These are phyloP conservation scores for Vanderwaltozyma polyspora DNA, from an alignment of 805 yeast species.

Conservation along the genomic window DNA sequence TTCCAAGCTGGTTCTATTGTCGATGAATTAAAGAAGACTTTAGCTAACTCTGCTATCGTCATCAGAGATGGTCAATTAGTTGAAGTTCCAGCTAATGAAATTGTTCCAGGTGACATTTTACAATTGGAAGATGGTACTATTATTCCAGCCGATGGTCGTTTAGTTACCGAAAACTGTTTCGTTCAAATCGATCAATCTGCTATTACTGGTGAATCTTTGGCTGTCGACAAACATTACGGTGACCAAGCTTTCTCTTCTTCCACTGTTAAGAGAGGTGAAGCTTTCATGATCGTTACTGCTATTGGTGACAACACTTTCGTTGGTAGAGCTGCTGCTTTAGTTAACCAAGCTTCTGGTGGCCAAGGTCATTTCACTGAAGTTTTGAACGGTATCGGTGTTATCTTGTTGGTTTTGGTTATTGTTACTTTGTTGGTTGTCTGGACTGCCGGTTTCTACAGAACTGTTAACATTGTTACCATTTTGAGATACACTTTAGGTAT, in stretches of 20 bases:
- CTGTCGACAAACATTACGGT: slow-evolving; percentile 84
- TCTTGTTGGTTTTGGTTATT: slow-evolving; percentile 79
- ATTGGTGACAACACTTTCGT: slow-evolving; percentile 94
- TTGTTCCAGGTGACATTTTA: slow-evolving; percentile 91
- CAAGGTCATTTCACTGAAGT: slow-evolving; percentile 95
- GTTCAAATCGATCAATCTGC: slow-evolving; percentile 94
- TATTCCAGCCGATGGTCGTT: slow-evolving; percentile 86
- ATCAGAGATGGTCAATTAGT: slow-evolving; percentile 69
- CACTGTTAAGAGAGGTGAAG: slow-evolving; percentile 93
- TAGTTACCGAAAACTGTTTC: slow-evolving; percentile 74
- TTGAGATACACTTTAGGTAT: slow-evolving; percentile 88
- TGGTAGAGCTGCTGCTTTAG: slow-evolving; percentile 96
- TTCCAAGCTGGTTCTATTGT: slow-evolving; percentile 97
- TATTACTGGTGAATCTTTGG: slow-evolving; percentile 93
- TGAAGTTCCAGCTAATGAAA: slow-evolving; percentile 72
- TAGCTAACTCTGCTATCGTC: slow-evolving; percentile 81
- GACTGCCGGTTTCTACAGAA: slow-evolving; percentile 90
- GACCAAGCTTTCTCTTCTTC: slow-evolving; percentile 86
- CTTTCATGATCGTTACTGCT: slow-evolving; percentile 84
- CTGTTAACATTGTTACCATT: slow-evolving; percentile 73
- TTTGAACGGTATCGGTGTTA: slow-evolving; percentile 93
- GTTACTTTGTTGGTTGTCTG: slow-evolving; percentile 80
- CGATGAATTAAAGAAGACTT: slow-evolving; percentile 88
- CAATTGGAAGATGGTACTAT: slow-evolving; percentile 90
- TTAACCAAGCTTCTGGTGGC: slow-evolving; percentile 87